These are phyloP conservation scores for Cryomyces antarcticus DNA, from an alignment of 495 filamentous ascomycete species.

Conservation along the genomic window DNA sequence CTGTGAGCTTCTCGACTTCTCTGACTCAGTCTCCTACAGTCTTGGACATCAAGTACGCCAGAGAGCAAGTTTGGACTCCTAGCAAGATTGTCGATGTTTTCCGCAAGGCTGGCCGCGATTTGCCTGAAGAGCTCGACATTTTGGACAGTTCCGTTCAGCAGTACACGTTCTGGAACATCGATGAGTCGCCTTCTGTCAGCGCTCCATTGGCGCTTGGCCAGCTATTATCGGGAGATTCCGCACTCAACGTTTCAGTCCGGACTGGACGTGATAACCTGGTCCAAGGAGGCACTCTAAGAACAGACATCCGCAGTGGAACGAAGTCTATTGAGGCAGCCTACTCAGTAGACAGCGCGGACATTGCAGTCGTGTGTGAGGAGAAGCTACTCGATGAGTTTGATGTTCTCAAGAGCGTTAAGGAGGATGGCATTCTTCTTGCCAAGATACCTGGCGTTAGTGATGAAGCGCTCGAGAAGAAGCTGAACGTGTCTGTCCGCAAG, in stretches of 20 bases:
- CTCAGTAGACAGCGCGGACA: conserved; percentile 54
- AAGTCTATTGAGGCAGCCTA: conserved; percentile 72
- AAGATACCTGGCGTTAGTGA: conserved; percentile 59
- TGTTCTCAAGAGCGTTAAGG: conserved; percentile 47
- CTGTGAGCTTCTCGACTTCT: conserved; percentile 48
- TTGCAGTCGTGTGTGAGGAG: conserved; percentile 56
- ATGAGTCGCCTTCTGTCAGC: conserved; percentile 43
- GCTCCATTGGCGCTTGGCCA: conserved; percentile 48
- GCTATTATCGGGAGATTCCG: conserved; percentile 51
- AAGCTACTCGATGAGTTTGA: conserved; percentile 60
- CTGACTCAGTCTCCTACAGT: conserved; percentile 39
- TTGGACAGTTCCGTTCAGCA: conserved; percentile 36
- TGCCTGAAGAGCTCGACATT: conserved; percentile 21
- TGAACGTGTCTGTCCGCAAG: conserved; percentile 45
- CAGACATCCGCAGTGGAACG: conserved; percentile 67
- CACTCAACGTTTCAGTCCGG: conserved; percentile 56
- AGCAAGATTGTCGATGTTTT: conserved; percentile 50
- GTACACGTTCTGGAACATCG: conserved; percentile 87
- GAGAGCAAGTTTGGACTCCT: conserved; percentile 65
- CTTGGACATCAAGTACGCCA: conserved; percentile 73
- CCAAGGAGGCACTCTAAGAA: conserved; percentile 65
- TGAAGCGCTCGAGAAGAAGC: conserved; percentile 77
- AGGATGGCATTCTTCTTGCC: conserved; percentile 50
- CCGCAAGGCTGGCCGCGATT: conserved; percentile 27
- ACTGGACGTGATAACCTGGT: conserved; percentile 67